Evolutionary conservation across 352 stramenopile species (phyloP).

Genomic region (Phytopythium sindhum): DNA sequence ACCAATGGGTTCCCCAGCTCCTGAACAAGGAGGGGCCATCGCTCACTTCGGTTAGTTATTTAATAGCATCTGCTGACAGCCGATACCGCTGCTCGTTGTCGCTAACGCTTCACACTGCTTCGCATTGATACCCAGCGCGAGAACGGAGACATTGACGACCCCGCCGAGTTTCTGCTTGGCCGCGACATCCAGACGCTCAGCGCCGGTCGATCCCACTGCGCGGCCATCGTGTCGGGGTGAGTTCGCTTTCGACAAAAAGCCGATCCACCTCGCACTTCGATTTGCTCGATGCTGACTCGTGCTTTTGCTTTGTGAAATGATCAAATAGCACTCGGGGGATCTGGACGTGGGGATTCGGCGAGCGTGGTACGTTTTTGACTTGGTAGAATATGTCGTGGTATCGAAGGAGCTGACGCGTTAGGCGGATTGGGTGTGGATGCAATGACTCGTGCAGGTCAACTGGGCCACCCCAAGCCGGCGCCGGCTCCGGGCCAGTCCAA

Average conservation of each 20-base stretch:
- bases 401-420: conserved; percentile 1
- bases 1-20: conserved; percentile 79
- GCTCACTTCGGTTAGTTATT: conserved; percentile 41
- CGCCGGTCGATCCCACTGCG: conserved; percentile 57
- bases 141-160: conserved; percentile 59
- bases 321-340: conserved; percentile 48
- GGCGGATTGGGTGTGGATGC: no score
- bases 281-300: not conserved
- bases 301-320: not conserved
- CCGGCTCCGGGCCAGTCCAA: conserved; percentile 54
- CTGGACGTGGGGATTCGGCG: conserved; percentile 77
- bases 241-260: not conserved
- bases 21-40: conserved; percentile 67
- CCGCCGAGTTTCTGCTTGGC: conserved; percentile 65
- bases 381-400: conserved; percentile 3
- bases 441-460: conserved; percentile 30
- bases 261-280: not conserved
- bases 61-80: no score
- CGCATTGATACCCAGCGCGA: conserved; percentile 24
- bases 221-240: conserved; percentile 50
- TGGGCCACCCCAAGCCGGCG: conserved; percentile 61
- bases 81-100: no score
- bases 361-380: conserved; percentile 15
- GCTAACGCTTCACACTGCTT: not conserved
- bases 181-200: conserved; percentile 61